phyloP scores from a whole-genome alignment of 345 rosid genomes.

The Corymbia maculata region DNA sequence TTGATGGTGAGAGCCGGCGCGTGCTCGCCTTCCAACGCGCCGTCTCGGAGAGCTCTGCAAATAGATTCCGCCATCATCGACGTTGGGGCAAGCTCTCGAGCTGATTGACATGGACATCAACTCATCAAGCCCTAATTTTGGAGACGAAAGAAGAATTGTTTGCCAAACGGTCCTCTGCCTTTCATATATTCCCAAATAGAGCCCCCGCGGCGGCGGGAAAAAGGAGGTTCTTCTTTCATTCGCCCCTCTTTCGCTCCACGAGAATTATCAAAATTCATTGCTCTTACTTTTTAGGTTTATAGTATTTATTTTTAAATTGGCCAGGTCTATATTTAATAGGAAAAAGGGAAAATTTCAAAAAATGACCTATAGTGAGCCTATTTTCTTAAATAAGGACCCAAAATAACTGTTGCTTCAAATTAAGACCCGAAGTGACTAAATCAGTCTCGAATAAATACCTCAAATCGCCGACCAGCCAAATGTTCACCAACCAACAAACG shows the following conservation, averaged over 20 bases:
- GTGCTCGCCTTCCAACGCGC: slow-evolving; percentile 70
- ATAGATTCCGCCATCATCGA: slow-evolving; percentile 77
- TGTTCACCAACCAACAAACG: too few species aligned
- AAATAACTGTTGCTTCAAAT: too few species aligned
- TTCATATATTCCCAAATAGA: background rate
- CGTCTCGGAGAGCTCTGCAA: slow-evolving; percentile 75
- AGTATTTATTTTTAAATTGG: background rate
- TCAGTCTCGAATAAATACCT: too few species aligned
- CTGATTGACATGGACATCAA: background rate
- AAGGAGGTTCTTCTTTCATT: background rate
- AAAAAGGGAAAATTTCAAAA: too few species aligned
- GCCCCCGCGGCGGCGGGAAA: background rate
- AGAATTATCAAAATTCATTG: background rate
- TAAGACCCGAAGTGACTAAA: too few species aligned
- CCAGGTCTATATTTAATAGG: background rate
- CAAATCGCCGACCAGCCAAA: too few species aligned
- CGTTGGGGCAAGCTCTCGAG: background rate
- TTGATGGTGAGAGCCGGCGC: slow-evolving; percentile 74
- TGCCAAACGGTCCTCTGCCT: background rate
- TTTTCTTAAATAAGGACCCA: too few species aligned
- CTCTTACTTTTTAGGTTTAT: background rate
- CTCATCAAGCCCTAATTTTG: slow-evolving; percentile 15
- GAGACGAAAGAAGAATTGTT: background rate
- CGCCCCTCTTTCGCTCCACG: background rate
- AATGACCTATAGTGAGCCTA: too few species aligned